Percentiles rank a stretch among this genome's conserved stretches.
These are phyloP conservation scores for Fusarium oxysporum DNA, from an alignment of 2,329 filamentous ascomycete genomes.

Conservation along the genomic window DNA sequence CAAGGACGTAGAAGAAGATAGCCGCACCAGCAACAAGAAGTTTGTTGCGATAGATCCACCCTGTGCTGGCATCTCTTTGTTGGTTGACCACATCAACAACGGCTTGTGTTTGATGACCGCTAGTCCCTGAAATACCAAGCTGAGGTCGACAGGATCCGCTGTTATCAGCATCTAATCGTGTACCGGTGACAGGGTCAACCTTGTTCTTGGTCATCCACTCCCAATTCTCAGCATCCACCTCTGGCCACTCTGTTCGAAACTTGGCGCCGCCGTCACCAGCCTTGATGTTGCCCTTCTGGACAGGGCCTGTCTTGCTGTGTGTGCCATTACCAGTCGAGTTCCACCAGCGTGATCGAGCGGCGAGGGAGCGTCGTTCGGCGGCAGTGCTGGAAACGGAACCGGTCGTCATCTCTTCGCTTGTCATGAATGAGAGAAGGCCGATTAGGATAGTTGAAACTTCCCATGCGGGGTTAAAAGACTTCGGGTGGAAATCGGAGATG, in stretches of 20 bases:
- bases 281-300: conserved; percentile 82
- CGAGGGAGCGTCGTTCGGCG: conserved; percentile 81
- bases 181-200: conserved; percentile 82
- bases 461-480: conserved; percentile 98
- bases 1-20: conserved; percentile 85
- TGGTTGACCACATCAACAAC: conserved; percentile 82
- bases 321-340: conserved; percentile 93
- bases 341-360: conserved; percentile 89
- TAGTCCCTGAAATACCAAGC: conserved; percentile 69
- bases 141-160: conserved; percentile 64
- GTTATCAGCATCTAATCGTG: conserved; percentile 61
- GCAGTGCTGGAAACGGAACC: conserved; percentile 84
- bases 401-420: conserved; percentile 97
- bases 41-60: conserved; percentile 86
- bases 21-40: conserved; percentile 75
- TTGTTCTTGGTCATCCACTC: conserved; percentile 88
- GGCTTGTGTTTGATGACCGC: conserved; percentile 73
- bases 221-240: conserved; percentile 89
- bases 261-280: conserved; percentile 92
- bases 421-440: conserved; percentile 97
- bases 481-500: conserved; percentile 97
- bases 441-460: conserved; percentile 97
- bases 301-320: conserved; percentile 64
- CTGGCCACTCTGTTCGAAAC: conserved; percentile 90
- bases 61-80: conserved; percentile 82